Conservation (phyloP, 495 filamentous ascomycete genomes). For the Xylaria palmicola region DNA sequence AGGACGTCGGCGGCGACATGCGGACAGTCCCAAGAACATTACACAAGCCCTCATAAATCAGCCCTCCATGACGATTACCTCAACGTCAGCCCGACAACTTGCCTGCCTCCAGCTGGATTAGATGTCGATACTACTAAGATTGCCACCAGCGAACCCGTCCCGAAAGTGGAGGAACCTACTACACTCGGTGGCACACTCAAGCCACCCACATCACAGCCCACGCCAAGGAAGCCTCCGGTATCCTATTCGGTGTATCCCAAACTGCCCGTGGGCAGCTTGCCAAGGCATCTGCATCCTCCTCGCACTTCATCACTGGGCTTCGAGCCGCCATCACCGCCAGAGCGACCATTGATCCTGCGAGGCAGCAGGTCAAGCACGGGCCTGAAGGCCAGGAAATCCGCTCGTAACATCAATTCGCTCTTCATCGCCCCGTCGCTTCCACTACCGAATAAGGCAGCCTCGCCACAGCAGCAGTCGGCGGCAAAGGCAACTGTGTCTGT, state of each 20-base stretch:
- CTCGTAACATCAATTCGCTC: slow-evolving; percentile 6
- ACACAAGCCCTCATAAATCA: slow-evolving; percentile 20
- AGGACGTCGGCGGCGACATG: background rate
- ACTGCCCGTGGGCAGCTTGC: slow-evolving; percentile 5
- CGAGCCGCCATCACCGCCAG: slow-evolving; percentile 19
- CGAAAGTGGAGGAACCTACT: background rate
- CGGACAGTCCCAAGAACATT: slow-evolving; percentile 17
- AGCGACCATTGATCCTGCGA: slow-evolving; percentile 14
- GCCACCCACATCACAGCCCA: slow-evolving; percentile 11
- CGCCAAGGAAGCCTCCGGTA: slow-evolving; percentile 12
- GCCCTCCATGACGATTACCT: slow-evolving; percentile 15
- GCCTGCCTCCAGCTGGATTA: background rate
- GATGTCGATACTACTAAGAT: slow-evolving; percentile 17
- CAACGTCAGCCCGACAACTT: slow-evolving; percentile 2
- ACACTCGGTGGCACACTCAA: slow-evolving; percentile 1
- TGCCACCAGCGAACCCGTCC: background rate
- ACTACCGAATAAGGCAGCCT: background rate
- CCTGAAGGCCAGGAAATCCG: slow-evolving; percentile 16
- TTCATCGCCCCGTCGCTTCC: background rate
- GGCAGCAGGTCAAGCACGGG: slow-evolving; percentile 18
- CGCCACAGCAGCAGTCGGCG: background rate
- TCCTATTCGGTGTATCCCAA: slow-evolving; percentile 29
- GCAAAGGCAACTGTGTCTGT: slow-evolving; percentile 14
- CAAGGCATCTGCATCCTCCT: slow-evolving; percentile 22
- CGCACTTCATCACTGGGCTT: slow-evolving; percentile 26